Evolutionary conservation across 2,329 filamentous ascomycete species (phyloP).

Genomic region (Fusarium sp.): DNA sequence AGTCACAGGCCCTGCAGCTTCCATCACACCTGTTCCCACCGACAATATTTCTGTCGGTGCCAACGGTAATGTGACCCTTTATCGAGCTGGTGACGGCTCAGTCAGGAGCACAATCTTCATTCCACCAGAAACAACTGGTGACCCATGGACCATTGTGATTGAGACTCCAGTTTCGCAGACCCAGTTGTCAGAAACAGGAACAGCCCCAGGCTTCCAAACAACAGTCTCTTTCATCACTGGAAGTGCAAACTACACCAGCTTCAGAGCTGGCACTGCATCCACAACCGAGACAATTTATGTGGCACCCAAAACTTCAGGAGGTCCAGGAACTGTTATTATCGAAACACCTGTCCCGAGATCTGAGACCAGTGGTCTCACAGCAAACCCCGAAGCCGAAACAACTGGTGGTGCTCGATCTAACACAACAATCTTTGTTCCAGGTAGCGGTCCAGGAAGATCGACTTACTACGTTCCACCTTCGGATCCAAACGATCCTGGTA

Average conservation of each 20-base stretch:
- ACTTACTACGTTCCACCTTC: background rate
- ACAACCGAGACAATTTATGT: background rate
- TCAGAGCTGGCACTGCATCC: background rate
- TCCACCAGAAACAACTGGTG: background rate
- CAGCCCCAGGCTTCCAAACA: conserved; percentile 3
- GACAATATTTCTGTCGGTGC: background rate
- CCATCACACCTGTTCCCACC: background rate
- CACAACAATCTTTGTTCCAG: background rate
- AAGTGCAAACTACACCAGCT: conserved; percentile 6
- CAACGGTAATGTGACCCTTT: conserved; percentile 6
- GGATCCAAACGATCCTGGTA: background rate
- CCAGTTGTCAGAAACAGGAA: background rate
- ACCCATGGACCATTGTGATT: conserved; percentile 5
- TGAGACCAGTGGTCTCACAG: background rate
- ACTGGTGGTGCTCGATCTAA: background rate
- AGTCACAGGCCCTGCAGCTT: background rate
- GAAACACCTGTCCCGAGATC: background rate
- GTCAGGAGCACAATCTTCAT: background rate
- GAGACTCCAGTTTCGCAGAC: conserved; percentile 6
- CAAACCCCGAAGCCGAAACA: background rate
- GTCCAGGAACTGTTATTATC: conserved; percentile 15
- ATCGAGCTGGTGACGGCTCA: background rate
- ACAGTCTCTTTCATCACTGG: background rate
- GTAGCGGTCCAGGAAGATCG: background rate
- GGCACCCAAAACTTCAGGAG: background rate